A percentile compares a stretch with the other conserved stretches of the same genome.
These are phyloP conservation scores for Cordyceps cateniannulata DNA, from an alignment of 2,329 filamentous ascomycete species.

Conservation along the genomic window DNA sequence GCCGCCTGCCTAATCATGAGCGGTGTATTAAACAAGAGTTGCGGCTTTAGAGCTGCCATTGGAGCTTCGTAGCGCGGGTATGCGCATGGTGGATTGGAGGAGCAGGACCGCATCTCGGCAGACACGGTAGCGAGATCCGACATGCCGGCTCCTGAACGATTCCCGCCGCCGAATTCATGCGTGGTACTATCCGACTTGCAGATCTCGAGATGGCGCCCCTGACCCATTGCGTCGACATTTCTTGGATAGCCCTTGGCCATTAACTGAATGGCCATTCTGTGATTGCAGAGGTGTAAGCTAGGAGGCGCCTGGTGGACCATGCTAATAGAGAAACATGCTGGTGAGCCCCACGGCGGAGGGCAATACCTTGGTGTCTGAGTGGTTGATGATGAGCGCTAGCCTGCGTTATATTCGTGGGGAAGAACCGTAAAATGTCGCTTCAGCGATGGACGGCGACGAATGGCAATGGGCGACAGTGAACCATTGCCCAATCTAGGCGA, in stretches of 20 bases:
- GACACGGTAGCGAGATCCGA: background rate
- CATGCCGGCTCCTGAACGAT: background rate
- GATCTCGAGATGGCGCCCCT: background rate
- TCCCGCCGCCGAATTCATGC: background rate
- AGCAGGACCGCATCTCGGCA: background rate
- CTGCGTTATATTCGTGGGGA: background rate
- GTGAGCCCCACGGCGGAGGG: background rate
- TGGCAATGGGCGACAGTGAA: background rate
- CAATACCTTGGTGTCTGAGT: background rate
- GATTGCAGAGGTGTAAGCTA: background rate
- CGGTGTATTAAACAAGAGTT: background rate
- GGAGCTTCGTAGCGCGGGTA: background rate
- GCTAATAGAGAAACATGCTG: background rate
- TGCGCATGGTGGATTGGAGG: background rate
- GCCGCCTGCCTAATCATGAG: background rate
- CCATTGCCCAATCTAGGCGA: too few species aligned
- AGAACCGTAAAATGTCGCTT: background rate
- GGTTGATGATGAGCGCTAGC: background rate
- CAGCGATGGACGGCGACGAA: background rate
- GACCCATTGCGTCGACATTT: background rate
- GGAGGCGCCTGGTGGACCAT: background rate
- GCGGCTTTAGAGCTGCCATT: background rate
- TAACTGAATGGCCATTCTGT: background rate
- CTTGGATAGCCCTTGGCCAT: background rate
- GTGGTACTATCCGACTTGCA: background rate